Base-by-base conservation (phyloP, 352 stramenopile genomes). In the Phytophthora palmivora region DNA sequence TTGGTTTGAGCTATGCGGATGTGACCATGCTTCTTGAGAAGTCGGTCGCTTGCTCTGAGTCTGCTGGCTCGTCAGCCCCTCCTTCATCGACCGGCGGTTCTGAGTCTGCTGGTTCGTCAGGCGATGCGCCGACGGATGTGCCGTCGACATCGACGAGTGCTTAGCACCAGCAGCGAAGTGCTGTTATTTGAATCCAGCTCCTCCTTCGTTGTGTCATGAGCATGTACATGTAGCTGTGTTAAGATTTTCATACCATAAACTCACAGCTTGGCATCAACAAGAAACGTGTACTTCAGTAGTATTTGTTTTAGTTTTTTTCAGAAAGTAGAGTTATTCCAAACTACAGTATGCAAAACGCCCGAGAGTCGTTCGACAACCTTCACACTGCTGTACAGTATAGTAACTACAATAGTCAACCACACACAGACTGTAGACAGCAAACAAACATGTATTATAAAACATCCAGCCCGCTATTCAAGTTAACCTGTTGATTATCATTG, bases 21-120 rank as follows among this genome's bases (percentile, higher is more conserved):
- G 55, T 71, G 37, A 62, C 30, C 21, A 61, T 62, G 56, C 45
- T 71, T 0, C 16, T 66, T 14, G 22, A 66, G 39, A 62, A 71
- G 37, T 58, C 56, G 0, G 37, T 58, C 6, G 41, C 44, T 10
- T 71, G 63, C 52, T 30, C 52, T 9, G 45, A 57, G 33, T 24
- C 53, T 9, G 26, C 37, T 21, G 24, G 24, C 24, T 28, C 24
- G 24, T 28, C 24, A 6, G 6, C 24, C 6, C 24, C 24, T 28
- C 24, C 24, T 28, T 28, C 24, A 28, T 59, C 51, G 4, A 2
- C 48, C 14, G 34, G 36, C 4, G 22, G 48, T 9, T 47, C 49
- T 4, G 38, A n/a, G 4, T 55, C 55, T 10, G 37, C 36, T 43
- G 30, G 22, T 4, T 48, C 42, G 6, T 48, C 19, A 12, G 11